phyloP scores from a whole-genome alignment of 352 stramenopile species.

The Thalassiosira livingstoniorum region DNA sequence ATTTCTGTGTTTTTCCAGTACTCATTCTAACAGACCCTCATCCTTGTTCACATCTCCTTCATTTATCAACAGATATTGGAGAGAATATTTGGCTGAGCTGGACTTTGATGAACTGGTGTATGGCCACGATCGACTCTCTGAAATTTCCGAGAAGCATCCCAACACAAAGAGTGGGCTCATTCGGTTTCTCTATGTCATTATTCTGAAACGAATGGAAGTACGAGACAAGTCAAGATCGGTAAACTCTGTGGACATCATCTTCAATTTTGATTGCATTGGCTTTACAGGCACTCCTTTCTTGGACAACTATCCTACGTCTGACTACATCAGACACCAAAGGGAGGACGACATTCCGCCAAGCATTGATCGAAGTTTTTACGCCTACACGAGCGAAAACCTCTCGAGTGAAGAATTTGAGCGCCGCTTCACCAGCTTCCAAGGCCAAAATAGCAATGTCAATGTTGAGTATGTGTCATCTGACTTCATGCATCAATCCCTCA shows the following conservation, averaged over 20 bases:
- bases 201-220: conserved; percentile 75
- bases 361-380: conserved; percentile 75
- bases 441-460: conserved; percentile 70
- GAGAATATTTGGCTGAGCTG: conserved; percentile 60
- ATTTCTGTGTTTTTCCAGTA: neutral
- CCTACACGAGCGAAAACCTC: conserved; percentile 64
- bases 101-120: conserved; percentile 76
- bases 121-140: conserved; percentile 63
- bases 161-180: conserved; percentile 60
- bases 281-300: conserved; percentile 76
- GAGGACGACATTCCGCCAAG: conserved; percentile 69
- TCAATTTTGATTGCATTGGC: conserved; percentile 76
- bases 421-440: conserved; percentile 67
- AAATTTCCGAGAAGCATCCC: conserved; percentile 70
- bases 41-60: too few relatives aligned
- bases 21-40: neutral
- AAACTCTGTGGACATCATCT: conserved; percentile 75
- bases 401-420: conserved; percentile 54
- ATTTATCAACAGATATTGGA: conserved; percentile 56
- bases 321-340: conserved; percentile 66
- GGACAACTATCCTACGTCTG: conserved; percentile 69
- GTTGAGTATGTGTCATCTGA: conserved; percentile 68
- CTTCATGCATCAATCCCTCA: conserved; percentile 67
- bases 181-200: conserved; percentile 72
- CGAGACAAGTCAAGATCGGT: conserved; percentile 66